Evolutionary conservation across 352 stramenopile species (phyloP), one percentile per base, ranked within the genome.

Genomic region (Thalassiosira sp.): DNA sequence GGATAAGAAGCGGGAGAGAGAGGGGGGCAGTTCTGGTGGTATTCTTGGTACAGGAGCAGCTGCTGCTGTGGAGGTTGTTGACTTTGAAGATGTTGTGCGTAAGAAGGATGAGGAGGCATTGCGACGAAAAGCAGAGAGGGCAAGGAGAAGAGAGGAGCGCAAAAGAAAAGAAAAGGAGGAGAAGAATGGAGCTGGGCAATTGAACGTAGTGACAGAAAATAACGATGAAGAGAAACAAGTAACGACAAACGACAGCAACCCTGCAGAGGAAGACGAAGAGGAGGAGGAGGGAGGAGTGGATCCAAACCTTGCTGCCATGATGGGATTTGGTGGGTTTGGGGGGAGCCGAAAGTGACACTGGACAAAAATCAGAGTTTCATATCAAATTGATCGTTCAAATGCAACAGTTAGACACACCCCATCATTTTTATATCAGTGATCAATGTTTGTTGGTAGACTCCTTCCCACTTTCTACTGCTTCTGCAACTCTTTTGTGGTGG

Each of bases 271-370:
- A 18, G 71, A 80, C n/a, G 64, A 77, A 49, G 72, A 76, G 24
- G 61, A 48, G 11, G 66, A 79, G 40, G 54, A 70, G 2, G 60
- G 43, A 22, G 75, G 58, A 2, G 72, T 84, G 13, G 45, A 84
- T 65, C 69, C 75, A 31, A 56, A 65, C 31, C 37, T 84, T 8
- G 86, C 86, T 40, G 84, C 86, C 3, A 89, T 92, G 79, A 92
- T 92, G 86, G 86, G 86, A 20, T 90, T 92, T 45, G 81, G 70
- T 54, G 77, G 79, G 43, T 92, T 92, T 81, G 76, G 79, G 33
- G 68, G 76, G 27, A 59, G 68, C 20, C 16, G 22, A 48, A 82
- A 82, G 45, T 76, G 49, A 76, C 37, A 56, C 8, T 43, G 37
- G n/a, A n/a, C n/a, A n/a, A n/a, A n/a, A n/a, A n/a, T n/a, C n/a